Evolutionary conservation across 2,329 filamentous ascomycete species (phyloP).

Genomic region (Pseudodiploospora longispora): DNA sequence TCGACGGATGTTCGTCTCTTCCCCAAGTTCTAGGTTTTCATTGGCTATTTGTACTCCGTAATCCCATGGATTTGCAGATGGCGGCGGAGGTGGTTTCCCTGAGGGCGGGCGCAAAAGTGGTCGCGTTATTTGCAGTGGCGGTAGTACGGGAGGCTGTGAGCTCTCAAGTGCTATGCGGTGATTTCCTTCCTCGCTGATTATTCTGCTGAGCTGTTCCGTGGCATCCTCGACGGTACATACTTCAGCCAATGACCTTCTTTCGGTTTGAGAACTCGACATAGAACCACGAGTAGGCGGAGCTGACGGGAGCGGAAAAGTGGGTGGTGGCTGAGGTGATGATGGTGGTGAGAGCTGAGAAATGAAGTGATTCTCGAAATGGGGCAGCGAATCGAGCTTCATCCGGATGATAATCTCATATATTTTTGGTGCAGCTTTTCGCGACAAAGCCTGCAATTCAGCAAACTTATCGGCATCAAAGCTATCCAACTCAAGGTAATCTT

Average conservation of each 20-base stretch:
- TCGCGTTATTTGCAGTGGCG: background rate
- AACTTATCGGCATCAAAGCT: conserved; percentile 45
- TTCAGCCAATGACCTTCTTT: conserved; percentile 11
- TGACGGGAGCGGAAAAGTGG: background rate
- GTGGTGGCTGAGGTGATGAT: conserved; percentile 13
- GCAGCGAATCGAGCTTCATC: conserved; percentile 40
- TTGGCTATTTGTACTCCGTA: background rate
- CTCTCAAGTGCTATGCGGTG: background rate
- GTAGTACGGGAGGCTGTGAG: background rate
- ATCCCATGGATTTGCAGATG: conserved; percentile 37
- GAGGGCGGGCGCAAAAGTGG: conserved; percentile 10
- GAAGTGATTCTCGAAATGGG: conserved; percentile 18
- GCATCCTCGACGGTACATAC: conserved; percentile 17
- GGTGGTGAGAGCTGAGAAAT: conserved; percentile 20
- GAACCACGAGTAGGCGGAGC: conserved; percentile 16
- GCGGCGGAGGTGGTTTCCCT: conserved; percentile 24
- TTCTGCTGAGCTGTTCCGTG: conserved; percentile 19
- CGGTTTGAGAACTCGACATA: conserved; percentile 12
- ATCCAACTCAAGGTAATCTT: conserved; percentile 43
- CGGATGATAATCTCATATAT: conserved; percentile 44
- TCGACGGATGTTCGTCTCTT: no score
- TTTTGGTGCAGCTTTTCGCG: conserved; percentile 39
- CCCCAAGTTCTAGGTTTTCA: no score
- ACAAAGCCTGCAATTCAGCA: conserved; percentile 37
- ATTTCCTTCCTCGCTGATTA: conserved; percentile 7